Evolutionary conservation across 139 green algal species (phyloP).

Genomic region (Tetraselmis chui): DNA sequence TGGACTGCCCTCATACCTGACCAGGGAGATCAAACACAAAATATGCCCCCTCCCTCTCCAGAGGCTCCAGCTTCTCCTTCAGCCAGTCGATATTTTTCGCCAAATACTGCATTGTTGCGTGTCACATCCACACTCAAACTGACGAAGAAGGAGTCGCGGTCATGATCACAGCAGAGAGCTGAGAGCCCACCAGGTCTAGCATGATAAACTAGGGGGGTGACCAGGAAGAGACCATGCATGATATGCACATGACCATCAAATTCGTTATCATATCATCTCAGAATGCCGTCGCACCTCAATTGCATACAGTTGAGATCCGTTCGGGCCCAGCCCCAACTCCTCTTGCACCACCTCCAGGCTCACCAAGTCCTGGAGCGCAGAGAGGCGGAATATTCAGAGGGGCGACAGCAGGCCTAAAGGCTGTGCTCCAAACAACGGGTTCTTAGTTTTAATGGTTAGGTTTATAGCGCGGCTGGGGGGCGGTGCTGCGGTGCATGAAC

Average conservation of each 20-base stretch:
- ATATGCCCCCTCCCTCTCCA: constrained; percentile 59
- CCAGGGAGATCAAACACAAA: constrained; percentile 82
- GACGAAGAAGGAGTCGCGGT: not conserved
- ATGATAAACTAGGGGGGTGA: not conserved
- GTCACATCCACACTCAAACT: not conserved
- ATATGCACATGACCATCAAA: not conserved
- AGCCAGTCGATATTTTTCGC: constrained; percentile 83
- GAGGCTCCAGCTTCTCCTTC: constrained; percentile 51
- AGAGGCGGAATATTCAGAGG: too few species aligned
- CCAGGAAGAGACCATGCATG: not conserved
- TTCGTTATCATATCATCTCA: not conserved
- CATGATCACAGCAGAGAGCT: not conserved
- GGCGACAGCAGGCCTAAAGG: too few species aligned
- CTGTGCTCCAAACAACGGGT: too few species aligned
- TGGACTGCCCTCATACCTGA: constrained; percentile 48
- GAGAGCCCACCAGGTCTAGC: not conserved
- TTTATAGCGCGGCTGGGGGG: too few species aligned
- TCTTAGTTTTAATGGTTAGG: too few species aligned
- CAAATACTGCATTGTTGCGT: constrained; percentile 45
- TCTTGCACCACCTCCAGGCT: constrained; percentile 50
- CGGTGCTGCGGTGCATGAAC: not conserved
- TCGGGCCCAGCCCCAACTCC: constrained; percentile 59
- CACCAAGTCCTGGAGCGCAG: constrained; percentile 57
- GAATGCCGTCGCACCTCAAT: not conserved
- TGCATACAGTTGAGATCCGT: constrained; percentile 42